phyloP scores from a whole-genome alignment of 2,329 filamentous ascomycete species.

The Ophiostoma himal-ulmi region DNA sequence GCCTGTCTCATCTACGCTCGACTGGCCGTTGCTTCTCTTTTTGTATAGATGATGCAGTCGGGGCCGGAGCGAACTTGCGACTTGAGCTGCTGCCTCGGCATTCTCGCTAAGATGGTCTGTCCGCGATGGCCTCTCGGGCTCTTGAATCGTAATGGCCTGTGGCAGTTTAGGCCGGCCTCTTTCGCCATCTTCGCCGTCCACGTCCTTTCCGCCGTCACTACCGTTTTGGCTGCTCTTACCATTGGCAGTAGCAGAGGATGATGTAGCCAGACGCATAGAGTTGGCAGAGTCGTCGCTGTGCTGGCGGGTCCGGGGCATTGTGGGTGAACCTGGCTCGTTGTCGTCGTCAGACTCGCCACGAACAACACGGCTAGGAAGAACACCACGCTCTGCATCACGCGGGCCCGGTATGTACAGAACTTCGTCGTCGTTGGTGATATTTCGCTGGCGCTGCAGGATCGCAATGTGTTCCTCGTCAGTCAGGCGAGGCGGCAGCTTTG shows the following conservation, averaged over 20 bases:
- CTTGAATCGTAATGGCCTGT: constrained; percentile 61
- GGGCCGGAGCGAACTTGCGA: constrained; percentile 39
- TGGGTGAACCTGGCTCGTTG: constrained; percentile 30
- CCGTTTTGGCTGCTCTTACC: background rate
- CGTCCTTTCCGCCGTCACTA: background rate
- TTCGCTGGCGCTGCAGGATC: constrained; percentile 78
- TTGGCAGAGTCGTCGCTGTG: constrained; percentile 31
- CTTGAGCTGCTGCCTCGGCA: constrained; percentile 38
- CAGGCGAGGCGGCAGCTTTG: constrained; percentile 47
- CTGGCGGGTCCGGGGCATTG: constrained; percentile 11
- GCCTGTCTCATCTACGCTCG: constrained; percentile 24
- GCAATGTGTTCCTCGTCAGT: constrained; percentile 76
- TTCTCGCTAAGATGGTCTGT: constrained; percentile 42
- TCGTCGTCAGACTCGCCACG: constrained; percentile 33
- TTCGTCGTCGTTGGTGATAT: constrained; percentile 60
- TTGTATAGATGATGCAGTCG: constrained; percentile 39
- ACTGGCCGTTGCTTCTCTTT: background rate
- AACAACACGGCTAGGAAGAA: constrained; percentile 55
- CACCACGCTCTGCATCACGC: constrained; percentile 78
- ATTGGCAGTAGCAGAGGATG: constrained; percentile 4
- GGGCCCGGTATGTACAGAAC: constrained; percentile 84
- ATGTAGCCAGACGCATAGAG: constrained; percentile 28
- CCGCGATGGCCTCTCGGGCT: constrained; percentile 46
- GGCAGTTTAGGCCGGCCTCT: constrained; percentile 27
- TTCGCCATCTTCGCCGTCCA: constrained; percentile 13